Evolutionary conservation across 495 filamentous ascomycete genomes (phyloP).

Genomic region (Massariosphaeria phaeospora): DNA sequence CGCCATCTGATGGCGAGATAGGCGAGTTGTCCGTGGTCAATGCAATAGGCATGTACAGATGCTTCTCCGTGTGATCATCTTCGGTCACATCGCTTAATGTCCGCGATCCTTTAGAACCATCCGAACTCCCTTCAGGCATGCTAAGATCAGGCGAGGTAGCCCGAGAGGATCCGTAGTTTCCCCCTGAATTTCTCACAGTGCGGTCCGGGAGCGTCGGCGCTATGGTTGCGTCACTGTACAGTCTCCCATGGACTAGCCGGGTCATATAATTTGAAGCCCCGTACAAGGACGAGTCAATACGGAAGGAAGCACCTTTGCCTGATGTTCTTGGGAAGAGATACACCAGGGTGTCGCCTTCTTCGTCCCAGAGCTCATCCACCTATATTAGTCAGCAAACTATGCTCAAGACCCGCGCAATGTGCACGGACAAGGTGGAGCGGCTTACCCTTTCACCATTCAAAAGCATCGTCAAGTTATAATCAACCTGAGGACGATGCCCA

Average conservation of each 20-base stretch:
- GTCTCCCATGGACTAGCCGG: constrained; percentile 60
- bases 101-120: constrained; percentile 33
- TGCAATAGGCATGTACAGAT: constrained; percentile 63
- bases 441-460: constrained; percentile 30
- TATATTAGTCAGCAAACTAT: constrained; percentile 32
- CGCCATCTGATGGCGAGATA: constrained; percentile 38
- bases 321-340: constrained; percentile 70
- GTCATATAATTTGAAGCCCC: constrained; percentile 64
- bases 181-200: constrained; percentile 4
- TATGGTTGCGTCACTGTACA: constrained; percentile 26
- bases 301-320: constrained; percentile 69
- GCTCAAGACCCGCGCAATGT: too few species aligned
- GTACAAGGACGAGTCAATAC: constrained; percentile 65
- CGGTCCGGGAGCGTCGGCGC: constrained; percentile 11
- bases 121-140: constrained; percentile 25
- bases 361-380: constrained; percentile 87
- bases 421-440: too few species aligned
- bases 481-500: constrained; percentile 26
- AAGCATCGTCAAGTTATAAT: constrained; percentile 29
- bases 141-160: constrained; percentile 19
- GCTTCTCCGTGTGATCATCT: constrained; percentile 46
- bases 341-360: constrained; percentile 73
- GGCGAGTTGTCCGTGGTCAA: constrained; percentile 32
- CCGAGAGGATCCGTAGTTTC: constrained; percentile 15
- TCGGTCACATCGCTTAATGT: constrained; percentile 40